Percentiles rank a stretch among this genome's conserved stretches.
phyloP scores from a whole-genome alignment of 352 stramenopile genomes.

The Phytophthora pluvialis region DNA sequence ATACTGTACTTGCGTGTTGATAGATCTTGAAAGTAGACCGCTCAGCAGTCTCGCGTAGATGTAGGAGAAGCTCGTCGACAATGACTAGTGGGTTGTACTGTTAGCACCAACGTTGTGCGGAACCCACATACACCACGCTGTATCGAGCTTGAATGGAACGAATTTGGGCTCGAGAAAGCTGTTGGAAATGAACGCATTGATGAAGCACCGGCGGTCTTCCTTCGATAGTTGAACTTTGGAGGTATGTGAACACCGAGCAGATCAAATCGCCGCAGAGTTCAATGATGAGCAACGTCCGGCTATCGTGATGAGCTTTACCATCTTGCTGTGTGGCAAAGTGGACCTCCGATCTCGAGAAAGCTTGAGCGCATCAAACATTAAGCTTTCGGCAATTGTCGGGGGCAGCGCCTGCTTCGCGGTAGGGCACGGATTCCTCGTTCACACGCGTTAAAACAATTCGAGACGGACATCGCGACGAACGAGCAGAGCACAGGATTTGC shows the following conservation, averaged over 20 bases:
- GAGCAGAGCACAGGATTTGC: constrained; percentile 4
- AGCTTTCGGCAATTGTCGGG: too few relatives aligned
- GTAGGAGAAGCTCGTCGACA: too few relatives aligned
- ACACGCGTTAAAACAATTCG: background rate
- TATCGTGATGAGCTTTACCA: constrained; percentile 6
- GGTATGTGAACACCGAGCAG: too few relatives aligned
- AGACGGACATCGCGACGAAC: background rate
- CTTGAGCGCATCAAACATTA: background rate
- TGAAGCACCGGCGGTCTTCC: background rate
- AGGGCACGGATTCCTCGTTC: background rate
- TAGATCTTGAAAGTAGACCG: too few relatives aligned
- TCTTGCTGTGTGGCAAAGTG: background rate
- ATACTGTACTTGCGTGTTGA: too few relatives aligned
- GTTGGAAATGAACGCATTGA: background rate
- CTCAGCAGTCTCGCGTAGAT: too few relatives aligned
- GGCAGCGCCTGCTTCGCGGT: background rate
- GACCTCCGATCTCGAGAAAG: constrained; percentile 10
- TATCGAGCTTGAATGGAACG: too few relatives aligned
- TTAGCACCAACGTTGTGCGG: too few relatives aligned
- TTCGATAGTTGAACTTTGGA: too few relatives aligned
- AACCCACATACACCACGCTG: too few relatives aligned
- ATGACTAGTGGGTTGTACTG: too few relatives aligned
- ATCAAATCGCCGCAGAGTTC: constrained; percentile 15
- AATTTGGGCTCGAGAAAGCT: too few relatives aligned
- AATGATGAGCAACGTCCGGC: constrained; percentile 20